Evolutionary conservation across 495 filamentous ascomycete genomes (phyloP).

Genomic region (Neurospora sp.): DNA sequence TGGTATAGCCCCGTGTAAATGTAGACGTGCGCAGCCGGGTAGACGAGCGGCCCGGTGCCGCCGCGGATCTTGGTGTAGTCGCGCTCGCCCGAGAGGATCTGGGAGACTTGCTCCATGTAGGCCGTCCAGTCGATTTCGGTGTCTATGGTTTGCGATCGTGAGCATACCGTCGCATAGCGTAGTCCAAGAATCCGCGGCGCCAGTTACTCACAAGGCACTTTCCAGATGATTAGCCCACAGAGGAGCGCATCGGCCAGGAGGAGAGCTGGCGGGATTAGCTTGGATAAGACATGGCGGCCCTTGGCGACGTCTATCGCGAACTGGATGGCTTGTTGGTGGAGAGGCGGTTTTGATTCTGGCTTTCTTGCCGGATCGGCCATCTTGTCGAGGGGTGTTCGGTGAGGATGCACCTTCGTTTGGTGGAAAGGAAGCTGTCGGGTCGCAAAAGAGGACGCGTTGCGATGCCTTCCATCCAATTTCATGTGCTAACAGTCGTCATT

Average conservation of each 20-base stretch:
- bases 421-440: not conserved
- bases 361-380: not conserved
- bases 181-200: not conserved
- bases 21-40: conserved; percentile 88
- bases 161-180: not conserved
- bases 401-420: not conserved
- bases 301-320: conserved; percentile 29
- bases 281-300: conserved; percentile 29
- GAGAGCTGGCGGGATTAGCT: conserved; percentile 46
- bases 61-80: conserved; percentile 82
- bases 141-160: conserved; percentile 42
- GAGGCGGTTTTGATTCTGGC: conserved; percentile 6
- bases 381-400: not conserved
- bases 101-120: conserved; percentile 87
- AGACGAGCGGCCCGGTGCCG: conserved; percentile 85
- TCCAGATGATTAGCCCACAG: conserved; percentile 67
- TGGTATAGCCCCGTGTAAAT: conserved; percentile 72
- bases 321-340: conserved; percentile 6
- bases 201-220: conserved; percentile 64
- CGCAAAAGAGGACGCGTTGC: not conserved
- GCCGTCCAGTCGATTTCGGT: conserved; percentile 97
- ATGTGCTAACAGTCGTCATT: not conserved
- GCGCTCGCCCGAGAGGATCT: conserved; percentile 72
- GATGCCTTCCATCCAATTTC: not conserved
- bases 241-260: conserved; percentile 65